Conservation (phyloP, 2,329 filamentous ascomycete genomes). For the Karstenula rhodostoma region DNA sequence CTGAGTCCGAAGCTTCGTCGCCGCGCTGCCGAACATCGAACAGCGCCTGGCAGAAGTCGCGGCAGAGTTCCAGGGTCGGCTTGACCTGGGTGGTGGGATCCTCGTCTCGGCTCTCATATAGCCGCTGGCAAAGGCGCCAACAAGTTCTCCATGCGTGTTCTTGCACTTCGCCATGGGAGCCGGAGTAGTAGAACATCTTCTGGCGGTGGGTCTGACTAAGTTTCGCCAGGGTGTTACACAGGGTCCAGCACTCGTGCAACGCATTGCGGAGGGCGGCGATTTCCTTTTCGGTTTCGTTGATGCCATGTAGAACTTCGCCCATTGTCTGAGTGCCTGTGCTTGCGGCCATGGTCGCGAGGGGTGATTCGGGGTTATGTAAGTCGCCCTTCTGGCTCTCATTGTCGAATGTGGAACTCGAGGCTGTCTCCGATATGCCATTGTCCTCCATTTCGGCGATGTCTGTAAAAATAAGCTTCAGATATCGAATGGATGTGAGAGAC, state of each 20-base stretch:
- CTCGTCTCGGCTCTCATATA: slow-evolving; percentile 83
- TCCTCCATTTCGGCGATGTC: slow-evolving; percentile 59
- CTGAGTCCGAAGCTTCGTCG: slow-evolving; percentile 83
- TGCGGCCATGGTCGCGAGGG: slow-evolving; percentile 20
- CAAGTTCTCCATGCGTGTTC: slow-evolving; percentile 93
- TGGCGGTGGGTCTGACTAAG: slow-evolving; percentile 85
- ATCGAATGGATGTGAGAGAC: slow-evolving; percentile 25
- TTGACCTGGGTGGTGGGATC: slow-evolving; percentile 72
- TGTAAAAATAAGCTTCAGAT: slow-evolving; percentile 34
- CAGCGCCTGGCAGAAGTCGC: slow-evolving; percentile 89
- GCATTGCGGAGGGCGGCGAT: slow-evolving; percentile 75
- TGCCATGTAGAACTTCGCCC: slow-evolving; percentile 63
- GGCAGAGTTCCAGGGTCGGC: slow-evolving; percentile 83
- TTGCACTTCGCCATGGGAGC: slow-evolving; percentile 74
- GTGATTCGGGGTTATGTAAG: slow-evolving; percentile 38
- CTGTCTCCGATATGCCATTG: slow-evolving; percentile 38
- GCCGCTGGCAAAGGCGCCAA: slow-evolving; percentile 88
- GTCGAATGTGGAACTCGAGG: slow-evolving; percentile 41
- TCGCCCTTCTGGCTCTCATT: slow-evolving; percentile 44
- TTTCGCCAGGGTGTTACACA: slow-evolving; percentile 89
- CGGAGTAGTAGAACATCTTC: slow-evolving; percentile 78
- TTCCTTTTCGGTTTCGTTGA: slow-evolving; percentile 68
- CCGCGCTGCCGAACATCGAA: slow-evolving; percentile 84
- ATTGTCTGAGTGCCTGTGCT: slow-evolving; percentile 47
- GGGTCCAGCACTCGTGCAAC: slow-evolving; percentile 87